phyloP scores from a whole-genome alignment of 2,329 filamentous ascomycete genomes.

The Colletotrichum abscissum region DNA sequence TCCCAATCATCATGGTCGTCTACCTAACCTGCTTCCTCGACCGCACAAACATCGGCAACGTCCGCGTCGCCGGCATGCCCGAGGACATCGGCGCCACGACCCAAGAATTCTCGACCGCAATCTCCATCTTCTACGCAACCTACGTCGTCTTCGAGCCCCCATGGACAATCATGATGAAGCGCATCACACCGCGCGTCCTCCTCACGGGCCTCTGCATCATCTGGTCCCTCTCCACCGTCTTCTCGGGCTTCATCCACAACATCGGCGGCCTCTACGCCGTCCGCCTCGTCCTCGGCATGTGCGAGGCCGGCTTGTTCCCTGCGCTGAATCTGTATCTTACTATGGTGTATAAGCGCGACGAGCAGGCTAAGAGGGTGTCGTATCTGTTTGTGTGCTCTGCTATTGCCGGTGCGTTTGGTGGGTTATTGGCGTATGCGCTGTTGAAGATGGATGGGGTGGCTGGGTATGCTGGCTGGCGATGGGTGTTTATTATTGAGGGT shows the following conservation, averaged over 20 bases:
- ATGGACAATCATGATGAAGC: conserved; percentile 46
- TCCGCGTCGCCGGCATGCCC: conserved; percentile 57
- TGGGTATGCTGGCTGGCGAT: conserved; percentile 54
- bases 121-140: conserved; percentile 59
- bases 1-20: conserved; percentile 63
- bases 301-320: conserved; percentile 62
- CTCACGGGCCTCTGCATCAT: conserved; percentile 45
- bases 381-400: conserved; percentile 63
- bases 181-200: conserved; percentile 45
- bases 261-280: conserved; percentile 55
- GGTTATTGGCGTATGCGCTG: conserved; percentile 59
- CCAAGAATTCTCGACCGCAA: conserved; percentile 55
- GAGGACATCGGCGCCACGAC: conserved; percentile 53
- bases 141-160: conserved; percentile 58
- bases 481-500: conserved; percentile 64
- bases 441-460: conserved; percentile 54
- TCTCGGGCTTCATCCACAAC: conserved; percentile 57
- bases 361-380: conserved; percentile 43
- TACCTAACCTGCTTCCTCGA: conserved; percentile 68
- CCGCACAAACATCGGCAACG: conserved; percentile 64
- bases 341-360: conserved; percentile 51
- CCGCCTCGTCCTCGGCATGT: conserved; percentile 58
- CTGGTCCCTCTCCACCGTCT: conserved; percentile 61
- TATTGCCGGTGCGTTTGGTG: conserved; percentile 54
- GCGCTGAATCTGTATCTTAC: conserved; percentile 52